Base-by-base conservation (phyloP, 1,284 basidiomycete species). In the Pholiota adiposa region DNA sequence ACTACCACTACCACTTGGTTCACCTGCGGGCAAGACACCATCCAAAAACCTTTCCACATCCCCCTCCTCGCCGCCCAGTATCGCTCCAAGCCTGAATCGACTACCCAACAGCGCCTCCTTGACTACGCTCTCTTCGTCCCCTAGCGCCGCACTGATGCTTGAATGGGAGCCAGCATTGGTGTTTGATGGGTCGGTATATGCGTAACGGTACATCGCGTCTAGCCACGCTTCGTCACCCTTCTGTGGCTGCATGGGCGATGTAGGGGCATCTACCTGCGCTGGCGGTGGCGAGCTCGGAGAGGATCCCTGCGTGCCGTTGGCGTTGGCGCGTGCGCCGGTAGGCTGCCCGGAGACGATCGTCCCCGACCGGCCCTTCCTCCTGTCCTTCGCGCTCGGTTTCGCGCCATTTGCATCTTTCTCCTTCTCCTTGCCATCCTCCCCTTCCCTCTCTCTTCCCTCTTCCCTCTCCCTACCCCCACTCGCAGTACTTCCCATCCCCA, bases 401-500 rank as follows among this genome's bases (percentile, higher is more conserved):
- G n/a, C n/a, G n/a, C 27, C 34, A 23, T 31, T 31, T 11, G 12
- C 25, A 18, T 21, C 53, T 11, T 25, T 21, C 29, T 19, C 38
- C 18, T 5, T 19, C 40, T 14, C 51, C 73, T 69, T n/a, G n/a
- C n/a, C n/a, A n/a, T n/a, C n/a, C n/a, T n/a, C n/a, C n/a, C 23
- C 80, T 71, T 55, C 69, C 75, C 36, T 75, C 71, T 1, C 83
- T 73, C 60, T 85, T 83, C 18, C 11, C 27, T 48, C 4, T 48
- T 18, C 3, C 21, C 7, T 18, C 23, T 14, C 5, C n/a, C 31
- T 19, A 14, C 18, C 43, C 19, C 9, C 46, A 18, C 4, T 6
- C 25, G 29, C n/a, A n/a, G n/a, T n/a, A n/a, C n/a, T 33, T 33
- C 36, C 48, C 29, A 50, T 31, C n/a, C 23, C 31, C 54, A 79